phyloP scores from a whole-genome alignment of 75 land plant species.

The Sequoiadendron giganteum region DNA sequence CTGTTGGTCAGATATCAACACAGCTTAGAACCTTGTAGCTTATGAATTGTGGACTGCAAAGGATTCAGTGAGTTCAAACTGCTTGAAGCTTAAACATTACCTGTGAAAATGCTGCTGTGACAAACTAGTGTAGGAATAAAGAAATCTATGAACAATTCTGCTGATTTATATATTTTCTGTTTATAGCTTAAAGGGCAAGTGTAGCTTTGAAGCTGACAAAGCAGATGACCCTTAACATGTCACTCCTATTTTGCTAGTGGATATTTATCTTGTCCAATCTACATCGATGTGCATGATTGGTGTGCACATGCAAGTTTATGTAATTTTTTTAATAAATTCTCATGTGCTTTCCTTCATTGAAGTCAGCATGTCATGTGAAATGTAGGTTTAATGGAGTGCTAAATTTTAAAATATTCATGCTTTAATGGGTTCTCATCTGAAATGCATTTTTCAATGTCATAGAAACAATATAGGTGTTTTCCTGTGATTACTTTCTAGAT shows the following conservation, averaged over 20 bases:
- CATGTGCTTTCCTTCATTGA: not conserved
- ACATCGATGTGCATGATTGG: not conserved
- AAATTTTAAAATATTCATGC: not conserved
- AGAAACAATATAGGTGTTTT: not conserved
- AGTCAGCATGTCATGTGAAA: not conserved
- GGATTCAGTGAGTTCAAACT: conserved; percentile 26
- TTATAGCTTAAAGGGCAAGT: not conserved
- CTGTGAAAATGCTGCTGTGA: not conserved
- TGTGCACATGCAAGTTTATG: not conserved
- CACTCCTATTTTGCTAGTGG: not conserved
- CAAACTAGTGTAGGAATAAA: not conserved
- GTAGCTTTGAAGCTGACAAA: conserved; percentile 1
- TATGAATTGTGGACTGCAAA: conserved; percentile 25
- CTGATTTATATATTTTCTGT: not conserved
- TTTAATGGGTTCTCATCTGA: not conserved
- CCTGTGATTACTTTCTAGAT: not conserved
- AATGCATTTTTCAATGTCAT: not conserved
- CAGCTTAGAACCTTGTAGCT: conserved; percentile 23
- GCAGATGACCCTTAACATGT: not conserved
- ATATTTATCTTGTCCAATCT: not conserved
- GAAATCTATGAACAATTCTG: not conserved
- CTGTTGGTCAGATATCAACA: not conserved
- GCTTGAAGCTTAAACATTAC: not conserved
- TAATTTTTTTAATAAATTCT: not conserved
- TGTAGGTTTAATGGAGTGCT: not conserved